Base-by-base conservation (phyloP, 2,329 filamentous ascomycete genomes). In the Aspergillus tanneri region DNA sequence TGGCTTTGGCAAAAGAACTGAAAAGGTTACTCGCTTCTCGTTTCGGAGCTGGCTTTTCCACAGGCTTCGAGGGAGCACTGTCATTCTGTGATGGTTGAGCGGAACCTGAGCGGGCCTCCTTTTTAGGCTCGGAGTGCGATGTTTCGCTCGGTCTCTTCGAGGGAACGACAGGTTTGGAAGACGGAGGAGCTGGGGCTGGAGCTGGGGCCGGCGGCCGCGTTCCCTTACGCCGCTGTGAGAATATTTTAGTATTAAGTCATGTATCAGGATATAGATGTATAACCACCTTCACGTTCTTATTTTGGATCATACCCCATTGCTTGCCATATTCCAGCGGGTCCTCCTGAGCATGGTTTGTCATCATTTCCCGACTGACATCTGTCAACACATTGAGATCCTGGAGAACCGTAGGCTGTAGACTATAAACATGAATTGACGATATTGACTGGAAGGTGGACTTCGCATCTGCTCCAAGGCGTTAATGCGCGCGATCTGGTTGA, bases 391-490 rank as follows among this genome's bases (percentile, higher is more conserved):
- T 82, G 14, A 93, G 70, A 62, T 92, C 85, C 67, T 85, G 86
- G 12, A 90, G 74, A 1, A 84, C 79, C 28, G 83, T 79, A 1
- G 87, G 79, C 34, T 88, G 84, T 14, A 97, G 65, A 61, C 90
- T 96, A 73, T 97, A 97, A 35, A 97, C 74, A 60, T 96, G 90
- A 50, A 96, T 85, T 0, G 88, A 87, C 0, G 77, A 79, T 45
- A 96, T 82, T n/a, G 82, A 75, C 40, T 87, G 78, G 56, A 92
- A 95, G 12, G 81, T 77, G 11, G 77, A 73, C 48, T 90, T 82
- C 1, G 81, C 75, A 55, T 81, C 88, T 92, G 56, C 21, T 39
- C 24, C 10, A 14, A 12, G 19, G n/a, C 5, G 12, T 46, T 14
- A 40, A 22, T n/a, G 8, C 5, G 10, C 3, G 11, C 2, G 5